These are phyloP conservation scores for Cytospora schulzeri DNA, from an alignment of 2,329 filamentous ascomycete species.

Conservation along the genomic window DNA sequence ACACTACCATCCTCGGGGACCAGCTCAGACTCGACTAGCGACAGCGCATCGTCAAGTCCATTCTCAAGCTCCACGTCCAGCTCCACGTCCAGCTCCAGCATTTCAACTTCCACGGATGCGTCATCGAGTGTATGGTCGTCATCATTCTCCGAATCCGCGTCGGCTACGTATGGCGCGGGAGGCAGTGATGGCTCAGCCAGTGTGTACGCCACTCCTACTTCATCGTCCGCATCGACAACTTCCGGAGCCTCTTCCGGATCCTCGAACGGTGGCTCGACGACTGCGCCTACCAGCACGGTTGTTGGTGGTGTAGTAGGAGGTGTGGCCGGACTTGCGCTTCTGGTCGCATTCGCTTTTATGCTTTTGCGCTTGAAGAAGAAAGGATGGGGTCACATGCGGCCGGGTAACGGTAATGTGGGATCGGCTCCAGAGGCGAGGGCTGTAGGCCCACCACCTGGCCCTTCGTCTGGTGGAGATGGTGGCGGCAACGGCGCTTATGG, in stretches of 20 bases:
- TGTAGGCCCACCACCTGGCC: constrained; percentile 10
- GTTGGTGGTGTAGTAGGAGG: constrained; percentile 61
- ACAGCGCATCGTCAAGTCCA: constrained; percentile 10
- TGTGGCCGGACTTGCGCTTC: constrained; percentile 59
- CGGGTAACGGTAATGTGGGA: constrained; percentile 36
- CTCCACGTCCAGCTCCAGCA: constrained; percentile 10
- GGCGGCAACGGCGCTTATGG: constrained; percentile 26
- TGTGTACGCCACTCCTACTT: constrained; percentile 32
- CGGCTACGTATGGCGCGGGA: constrained; percentile 22
- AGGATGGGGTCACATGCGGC: constrained; percentile 28
- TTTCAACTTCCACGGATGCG: neutral
- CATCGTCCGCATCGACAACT: constrained; percentile 30
- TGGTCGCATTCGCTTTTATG: constrained; percentile 56
- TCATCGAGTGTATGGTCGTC: constrained; percentile 22
- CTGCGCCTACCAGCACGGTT: constrained; percentile 40
- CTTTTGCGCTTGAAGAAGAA: constrained; percentile 59
- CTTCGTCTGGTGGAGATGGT: constrained; percentile 25
- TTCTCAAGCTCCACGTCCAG: constrained; percentile 12
- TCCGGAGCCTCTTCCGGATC: constrained; percentile 32
- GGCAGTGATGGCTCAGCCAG: constrained; percentile 32
- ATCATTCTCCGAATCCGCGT: constrained; percentile 19
- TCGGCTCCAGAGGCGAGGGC: constrained; percentile 12
- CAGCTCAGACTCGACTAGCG: constrained; percentile 15
- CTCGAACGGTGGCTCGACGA: constrained; percentile 26
- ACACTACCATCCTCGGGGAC: constrained; percentile 35